Evolutionary conservation across 208 protist species (phyloP).

Genomic region (Naegleria fowleri): DNA sequence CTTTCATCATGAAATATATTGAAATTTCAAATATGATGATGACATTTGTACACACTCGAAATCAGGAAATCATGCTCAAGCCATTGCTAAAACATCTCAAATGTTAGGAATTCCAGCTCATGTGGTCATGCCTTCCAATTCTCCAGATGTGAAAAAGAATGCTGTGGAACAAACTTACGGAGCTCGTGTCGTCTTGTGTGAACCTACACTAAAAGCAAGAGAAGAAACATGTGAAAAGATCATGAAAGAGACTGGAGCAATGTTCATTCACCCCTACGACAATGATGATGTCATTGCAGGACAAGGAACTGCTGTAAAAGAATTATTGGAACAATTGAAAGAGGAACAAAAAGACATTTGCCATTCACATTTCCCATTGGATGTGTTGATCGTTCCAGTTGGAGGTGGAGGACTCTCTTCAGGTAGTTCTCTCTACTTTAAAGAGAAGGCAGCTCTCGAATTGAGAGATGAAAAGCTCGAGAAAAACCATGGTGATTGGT

Average conservation of each 20-base stretch:
- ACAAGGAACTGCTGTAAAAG: slow-evolving; percentile 57
- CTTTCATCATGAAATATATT: no score
- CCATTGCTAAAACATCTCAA: slow-evolving; percentile 48
- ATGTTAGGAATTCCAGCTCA: slow-evolving; percentile 41
- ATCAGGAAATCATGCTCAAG: slow-evolving; percentile 48
- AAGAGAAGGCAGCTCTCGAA: slow-evolving; percentile 22
- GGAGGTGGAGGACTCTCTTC: slow-evolving; percentile 37
- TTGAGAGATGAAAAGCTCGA: neutral
- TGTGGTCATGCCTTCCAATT: slow-evolving; percentile 56
- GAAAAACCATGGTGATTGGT: slow-evolving; percentile 33
- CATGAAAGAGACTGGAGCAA: slow-evolving; percentile 14
- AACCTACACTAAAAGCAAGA: slow-evolving; percentile 29
- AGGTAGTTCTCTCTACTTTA: slow-evolving; percentile 29
- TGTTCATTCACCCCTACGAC: slow-evolving; percentile 51
- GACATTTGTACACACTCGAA: no score
- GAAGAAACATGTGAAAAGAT: slow-evolving; percentile 19
- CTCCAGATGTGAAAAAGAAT: slow-evolving; percentile 52
- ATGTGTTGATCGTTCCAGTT: slow-evolving; percentile 33
- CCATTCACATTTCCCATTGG: neutral
- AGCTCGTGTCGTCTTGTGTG: slow-evolving; percentile 39
- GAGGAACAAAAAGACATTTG: neutral
- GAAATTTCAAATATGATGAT: no score
- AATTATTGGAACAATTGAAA: slow-evolving; percentile 47
- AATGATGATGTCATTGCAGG: slow-evolving; percentile 50
- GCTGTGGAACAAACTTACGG: slow-evolving; percentile 48